These are phyloP conservation scores for Sicyos baderoa DNA, from an alignment of 306 rosid species.

Conservation along the genomic window DNA sequence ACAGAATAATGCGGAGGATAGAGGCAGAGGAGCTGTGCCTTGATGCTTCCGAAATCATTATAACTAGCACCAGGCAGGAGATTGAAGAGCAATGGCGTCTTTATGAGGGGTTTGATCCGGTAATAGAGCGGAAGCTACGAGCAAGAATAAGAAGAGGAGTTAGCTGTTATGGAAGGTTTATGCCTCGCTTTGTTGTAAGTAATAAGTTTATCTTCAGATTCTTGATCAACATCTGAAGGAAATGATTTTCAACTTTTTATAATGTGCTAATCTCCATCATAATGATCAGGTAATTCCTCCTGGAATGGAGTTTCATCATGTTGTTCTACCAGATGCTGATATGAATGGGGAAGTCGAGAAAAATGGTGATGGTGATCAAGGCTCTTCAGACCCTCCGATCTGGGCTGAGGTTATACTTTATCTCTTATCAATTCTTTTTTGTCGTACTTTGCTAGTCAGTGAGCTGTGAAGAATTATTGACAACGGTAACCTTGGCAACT, in stretches of 20 bases:
- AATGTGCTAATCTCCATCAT: not conserved
- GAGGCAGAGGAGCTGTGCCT: conserved; percentile 59
- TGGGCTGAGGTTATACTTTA: conserved; percentile 43
- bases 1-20: conserved; percentile 58
- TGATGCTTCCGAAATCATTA: conserved; percentile 51
- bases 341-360: conserved; percentile 37
- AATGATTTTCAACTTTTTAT: not conserved
- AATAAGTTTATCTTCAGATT: not conserved
- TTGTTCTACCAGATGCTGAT: conserved; percentile 42
- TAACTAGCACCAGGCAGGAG: conserved; percentile 62
- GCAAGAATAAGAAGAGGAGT: conserved; percentile 51
- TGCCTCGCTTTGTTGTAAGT: conserved; percentile 62
- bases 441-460: not conserved
- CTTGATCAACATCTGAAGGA: conserved; percentile 5
- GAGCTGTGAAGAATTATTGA: conserved; percentile 11
- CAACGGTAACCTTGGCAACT: conserved; percentile 11
- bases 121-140: conserved; percentile 47
- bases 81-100: conserved; percentile 59
- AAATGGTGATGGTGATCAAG: conserved; percentile 29
- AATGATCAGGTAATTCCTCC: conserved; percentile 50
- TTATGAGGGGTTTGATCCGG: conserved; percentile 63
- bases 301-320: conserved; percentile 62
- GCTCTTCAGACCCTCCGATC: conserved; percentile 42
- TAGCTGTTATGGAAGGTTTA: conserved; percentile 49
- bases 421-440: conserved; percentile 9